Evolutionary conservation across 129 eudicot genomes (phyloP), one percentile per base, ranked within the genome.

Genomic region (Flaveria brownii): DNA sequence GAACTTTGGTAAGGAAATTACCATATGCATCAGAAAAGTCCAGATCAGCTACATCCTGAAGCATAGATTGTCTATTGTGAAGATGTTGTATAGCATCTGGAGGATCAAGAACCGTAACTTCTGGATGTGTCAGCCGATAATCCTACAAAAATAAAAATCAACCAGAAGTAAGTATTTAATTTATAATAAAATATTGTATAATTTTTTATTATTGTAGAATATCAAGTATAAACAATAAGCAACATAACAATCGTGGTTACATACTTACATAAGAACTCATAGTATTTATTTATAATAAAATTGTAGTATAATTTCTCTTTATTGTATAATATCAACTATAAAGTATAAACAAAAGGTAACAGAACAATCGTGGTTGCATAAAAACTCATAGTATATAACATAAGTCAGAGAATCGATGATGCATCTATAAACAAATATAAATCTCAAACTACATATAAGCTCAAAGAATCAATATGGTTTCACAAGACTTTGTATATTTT

Each of bases 71-170:
- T 30, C 99, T 86, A 76, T 91, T 94, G 85, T 88, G 87, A 33
- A 94, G 84, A 77, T 89, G 93, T 55, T 89, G 90, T 77, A 94
- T 94, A 50, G 99, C 99, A 75, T 84, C 89, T 13, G 97, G 99
- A 73, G 99, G 99, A 83, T 91, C 97, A 52, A 91, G 96, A 74
- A 91, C 96, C 8, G 96, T 91, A 74, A 91, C 96, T 76, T 91
- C 93, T 14, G 99, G 99, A 86, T 94, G 99, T 39, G 85, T 75
- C 30, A 80, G 63, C 42, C 92, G 77, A 75, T 94, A 94, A 81
- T 94, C 97, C 99, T 94, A 28, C 84, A 83, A 42, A 71, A 23
- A 70, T 66, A 83, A 42, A 71, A 23, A 70, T 66, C 49, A 66
- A 36, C 25, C 71, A 66, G 39, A 66, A 1, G 6, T 14, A 28